These are phyloP conservation scores for Cordyceps javanica DNA, from an alignment of 2,329 filamentous ascomycete species.

Conservation along the genomic window DNA sequence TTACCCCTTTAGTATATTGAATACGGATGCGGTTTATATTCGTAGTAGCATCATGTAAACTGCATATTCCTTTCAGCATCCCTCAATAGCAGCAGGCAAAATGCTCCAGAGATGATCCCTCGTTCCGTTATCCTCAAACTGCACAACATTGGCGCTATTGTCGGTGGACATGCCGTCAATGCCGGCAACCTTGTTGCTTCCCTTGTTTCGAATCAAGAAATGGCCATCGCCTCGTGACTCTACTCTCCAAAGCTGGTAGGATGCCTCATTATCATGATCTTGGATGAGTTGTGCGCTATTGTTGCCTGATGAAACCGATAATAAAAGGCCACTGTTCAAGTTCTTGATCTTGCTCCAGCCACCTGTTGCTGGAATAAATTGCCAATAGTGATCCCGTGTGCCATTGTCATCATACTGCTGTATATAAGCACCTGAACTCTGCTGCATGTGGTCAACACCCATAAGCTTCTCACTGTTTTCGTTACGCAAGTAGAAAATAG, in stretches of 20 bases:
- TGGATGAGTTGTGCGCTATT: not conserved
- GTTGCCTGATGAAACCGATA: slow-evolving; percentile 8
- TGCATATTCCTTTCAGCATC: no score
- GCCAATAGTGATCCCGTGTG: slow-evolving; percentile 14
- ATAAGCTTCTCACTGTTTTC: slow-evolving; percentile 16
- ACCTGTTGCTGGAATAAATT: slow-evolving; percentile 3
- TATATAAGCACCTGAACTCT: not conserved
- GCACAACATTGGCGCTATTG: slow-evolving; percentile 14
- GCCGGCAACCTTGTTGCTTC: slow-evolving; percentile 13
- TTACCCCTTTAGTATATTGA: no score
- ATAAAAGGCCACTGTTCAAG: slow-evolving; percentile 13
- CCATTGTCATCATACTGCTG: slow-evolving; percentile 15
- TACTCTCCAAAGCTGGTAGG: slow-evolving; percentile 15
- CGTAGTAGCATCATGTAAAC: no score
- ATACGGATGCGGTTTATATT: no score
- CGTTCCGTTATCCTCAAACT: slow-evolving; percentile 16
- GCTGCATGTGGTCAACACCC: slow-evolving; percentile 10
- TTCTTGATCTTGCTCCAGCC: slow-evolving; percentile 16
- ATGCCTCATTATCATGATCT: no score
- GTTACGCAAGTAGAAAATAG: slow-evolving; percentile 18
- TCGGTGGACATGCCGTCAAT: slow-evolving; percentile 13
- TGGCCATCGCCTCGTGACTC: slow-evolving; percentile 7
- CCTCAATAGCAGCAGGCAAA: slow-evolving; percentile 5
- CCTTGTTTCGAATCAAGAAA: slow-evolving; percentile 16
- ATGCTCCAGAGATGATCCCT: slow-evolving; percentile 15